Evolutionary conservation across 2,329 filamentous ascomycete genomes (phyloP), one percentile per base, ranked within the genome.

Genomic region (Alternaria infectoria): DNA sequence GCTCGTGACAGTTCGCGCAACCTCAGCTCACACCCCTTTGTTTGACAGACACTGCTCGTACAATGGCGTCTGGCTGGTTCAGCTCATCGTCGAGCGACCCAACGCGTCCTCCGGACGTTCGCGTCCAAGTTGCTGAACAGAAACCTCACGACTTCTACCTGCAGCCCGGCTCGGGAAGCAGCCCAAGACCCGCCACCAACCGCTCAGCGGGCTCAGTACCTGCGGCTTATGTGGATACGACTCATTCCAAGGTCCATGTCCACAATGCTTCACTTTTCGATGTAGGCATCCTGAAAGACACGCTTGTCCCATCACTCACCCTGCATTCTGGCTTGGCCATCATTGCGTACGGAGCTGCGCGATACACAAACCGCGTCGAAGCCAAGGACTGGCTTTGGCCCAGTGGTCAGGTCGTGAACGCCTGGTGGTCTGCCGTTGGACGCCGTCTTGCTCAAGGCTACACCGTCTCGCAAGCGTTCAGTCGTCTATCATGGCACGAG

Each of bases 331-430:
- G 84, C 5, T 80, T 88, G 12, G 82, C 85, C 10, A 68, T 85
- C 28, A 80, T 85, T 30, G 83, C 86, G 0, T 89, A 86, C 69
- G 81, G 81, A 9, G 79, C 83, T 28, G 84, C 84, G 1, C 81
- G 86, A 23, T 81, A 84, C 54, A 87, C 85, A 8, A 76, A 87
- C 69, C 81, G 83, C n/a, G 82, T 86, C 10, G 87, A 89, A 59
- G 79, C 83, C n/a, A 90, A 89, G 69, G 87, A 90, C 72, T 87
- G 84, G 81, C 76, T 87, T 6, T 89, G 87, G 86, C 85, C 86
- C 1, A 77, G 81, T 5, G 85, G 81, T 3, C 85, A 85, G 69
- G 83, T 89, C 10, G 74, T 81, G 60, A 89, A 88, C 71, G 86
- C 86, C 7, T 89, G 87, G 87, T 89, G 86, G 85, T 85, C 82